Conservation (phyloP, 495 filamentous ascomycete genomes). For the Evansstolkia leycettana region DNA sequence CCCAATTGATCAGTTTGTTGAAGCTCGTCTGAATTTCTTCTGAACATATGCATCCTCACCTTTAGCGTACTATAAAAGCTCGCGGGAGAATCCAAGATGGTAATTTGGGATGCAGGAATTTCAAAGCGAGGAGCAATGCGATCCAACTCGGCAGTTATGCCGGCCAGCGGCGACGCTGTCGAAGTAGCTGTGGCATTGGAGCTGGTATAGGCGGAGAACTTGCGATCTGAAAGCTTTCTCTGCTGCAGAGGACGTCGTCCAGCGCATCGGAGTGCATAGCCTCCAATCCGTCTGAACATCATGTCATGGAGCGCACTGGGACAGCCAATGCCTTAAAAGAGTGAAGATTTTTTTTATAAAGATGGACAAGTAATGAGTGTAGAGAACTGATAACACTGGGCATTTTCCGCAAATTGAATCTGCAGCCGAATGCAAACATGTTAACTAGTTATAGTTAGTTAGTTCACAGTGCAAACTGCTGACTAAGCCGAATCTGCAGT, state of each 20-base stretch:
- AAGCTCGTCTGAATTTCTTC: conserved; percentile 1
- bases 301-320: no score
- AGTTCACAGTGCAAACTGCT: conserved; percentile 25
- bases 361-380: no score
- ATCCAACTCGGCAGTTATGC: conserved; percentile 73
- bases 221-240: conserved; percentile 24
- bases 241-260: conserved; percentile 18
- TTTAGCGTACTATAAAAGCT: conserved; percentile 87
- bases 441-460: no score
- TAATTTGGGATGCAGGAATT: conserved; percentile 66
- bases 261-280: conserved; percentile 24
- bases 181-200: conserved; percentile 15
- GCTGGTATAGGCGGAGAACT: conserved; percentile 24
- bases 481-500: conserved; percentile 7
- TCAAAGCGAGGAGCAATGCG: conserved; percentile 82
- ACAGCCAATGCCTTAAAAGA: no score
- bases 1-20: conserved; percentile 8
- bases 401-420: not conserved
- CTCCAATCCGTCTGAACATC: conserved; percentile 33
- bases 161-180: conserved; percentile 26
- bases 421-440: conserved; percentile 1
- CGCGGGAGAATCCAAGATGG: conserved; percentile 62
- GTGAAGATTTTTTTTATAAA: no score
- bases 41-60: conserved; percentile 32
- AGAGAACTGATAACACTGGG: not conserved